These are phyloP conservation scores for Chytriomyces confervae DNA, from an alignment of 192 early-diverging fungal genomes.

Conservation along the genomic window DNA sequence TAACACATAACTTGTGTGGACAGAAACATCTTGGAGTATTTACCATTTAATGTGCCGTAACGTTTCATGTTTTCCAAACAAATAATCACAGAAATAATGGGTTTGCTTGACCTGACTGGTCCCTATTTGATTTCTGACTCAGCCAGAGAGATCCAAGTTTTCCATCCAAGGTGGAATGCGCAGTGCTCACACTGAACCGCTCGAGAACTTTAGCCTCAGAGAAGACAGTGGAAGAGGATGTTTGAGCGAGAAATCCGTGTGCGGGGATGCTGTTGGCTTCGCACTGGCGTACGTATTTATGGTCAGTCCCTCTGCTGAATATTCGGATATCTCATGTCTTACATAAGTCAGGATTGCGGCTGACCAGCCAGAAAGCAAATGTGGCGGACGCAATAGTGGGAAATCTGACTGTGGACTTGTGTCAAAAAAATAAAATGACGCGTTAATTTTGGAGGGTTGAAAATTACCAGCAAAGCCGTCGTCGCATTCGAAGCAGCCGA, in stretches of 20 bases:
- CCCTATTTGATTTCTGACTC: not conserved
- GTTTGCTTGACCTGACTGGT: not conserved
- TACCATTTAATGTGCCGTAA: no score
- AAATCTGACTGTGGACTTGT: not conserved
- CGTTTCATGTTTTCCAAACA: no score
- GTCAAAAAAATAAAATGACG: not conserved
- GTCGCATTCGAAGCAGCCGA: not conserved
- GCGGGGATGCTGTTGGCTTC: conserved; percentile 16
- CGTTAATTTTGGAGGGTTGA: not conserved
- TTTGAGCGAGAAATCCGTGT: conserved; percentile 4
- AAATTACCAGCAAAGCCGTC: not conserved
- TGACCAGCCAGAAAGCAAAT: conserved; percentile 17
- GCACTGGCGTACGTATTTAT: not conserved
- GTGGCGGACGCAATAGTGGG: conserved; percentile 15
- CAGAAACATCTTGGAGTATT: no score
- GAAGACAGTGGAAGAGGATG: not conserved
- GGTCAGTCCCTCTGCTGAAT: not conserved
- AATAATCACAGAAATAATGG: no score
- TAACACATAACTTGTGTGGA: no score
- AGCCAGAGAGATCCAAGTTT: not conserved
- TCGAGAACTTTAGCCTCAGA: conserved; percentile 11
- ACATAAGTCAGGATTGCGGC: conserved; percentile 24
- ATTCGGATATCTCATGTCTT: not conserved
- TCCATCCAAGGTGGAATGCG: not conserved
- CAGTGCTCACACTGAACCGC: not conserved